Percentiles rank a stretch among this genome's conserved stretches.
Evolutionary conservation across 2,329 filamentous ascomycete species (phyloP).

Genomic region (Leptographium wingfieldii): DNA sequence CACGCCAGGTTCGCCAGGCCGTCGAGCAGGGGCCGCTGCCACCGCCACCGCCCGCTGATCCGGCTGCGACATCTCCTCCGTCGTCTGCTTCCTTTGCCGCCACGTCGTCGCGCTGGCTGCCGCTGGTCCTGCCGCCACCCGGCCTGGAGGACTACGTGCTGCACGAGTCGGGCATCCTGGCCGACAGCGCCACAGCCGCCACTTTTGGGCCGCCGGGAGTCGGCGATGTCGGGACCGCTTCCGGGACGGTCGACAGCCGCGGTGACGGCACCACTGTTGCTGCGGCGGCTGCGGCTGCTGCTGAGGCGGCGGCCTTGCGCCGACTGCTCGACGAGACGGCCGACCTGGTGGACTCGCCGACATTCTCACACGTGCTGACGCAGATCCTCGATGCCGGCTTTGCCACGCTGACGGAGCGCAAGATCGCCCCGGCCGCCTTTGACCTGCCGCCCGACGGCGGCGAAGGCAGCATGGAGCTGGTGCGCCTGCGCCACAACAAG

Average conservation of each 20-base stretch:
- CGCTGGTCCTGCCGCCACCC: constrained; percentile 66
- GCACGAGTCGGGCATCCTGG: constrained; percentile 67
- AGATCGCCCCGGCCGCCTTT: constrained; percentile 68
- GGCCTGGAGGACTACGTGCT: constrained; percentile 76
- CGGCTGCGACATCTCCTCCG: background rate
- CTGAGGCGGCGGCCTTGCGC: constrained; percentile 49
- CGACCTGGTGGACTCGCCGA: constrained; percentile 86
- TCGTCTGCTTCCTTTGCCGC: background rate
- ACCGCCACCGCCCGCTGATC: constrained; percentile 17
- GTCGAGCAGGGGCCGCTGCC: constrained; percentile 45
- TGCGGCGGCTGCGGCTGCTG: constrained; percentile 20
- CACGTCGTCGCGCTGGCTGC: constrained; percentile 51
- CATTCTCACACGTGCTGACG: constrained; percentile 76
- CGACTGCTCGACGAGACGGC: constrained; percentile 89
- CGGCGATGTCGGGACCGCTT: background rate
- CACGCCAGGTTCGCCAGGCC: constrained; percentile 69
- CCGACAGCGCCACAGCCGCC: constrained; percentile 32
- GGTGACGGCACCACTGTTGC: constrained; percentile 1
- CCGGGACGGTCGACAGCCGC: background rate
- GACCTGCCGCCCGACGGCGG: constrained; percentile 35
- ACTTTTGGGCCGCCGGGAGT: background rate
- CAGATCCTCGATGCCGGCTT: constrained; percentile 81
- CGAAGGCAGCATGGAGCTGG: constrained; percentile 28
- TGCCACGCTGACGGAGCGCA: constrained; percentile 68
- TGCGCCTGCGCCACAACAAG: constrained; percentile 45